Base-by-base conservation (phyloP, 345 rosid genomes). In the Syzygium jambos region DNA sequence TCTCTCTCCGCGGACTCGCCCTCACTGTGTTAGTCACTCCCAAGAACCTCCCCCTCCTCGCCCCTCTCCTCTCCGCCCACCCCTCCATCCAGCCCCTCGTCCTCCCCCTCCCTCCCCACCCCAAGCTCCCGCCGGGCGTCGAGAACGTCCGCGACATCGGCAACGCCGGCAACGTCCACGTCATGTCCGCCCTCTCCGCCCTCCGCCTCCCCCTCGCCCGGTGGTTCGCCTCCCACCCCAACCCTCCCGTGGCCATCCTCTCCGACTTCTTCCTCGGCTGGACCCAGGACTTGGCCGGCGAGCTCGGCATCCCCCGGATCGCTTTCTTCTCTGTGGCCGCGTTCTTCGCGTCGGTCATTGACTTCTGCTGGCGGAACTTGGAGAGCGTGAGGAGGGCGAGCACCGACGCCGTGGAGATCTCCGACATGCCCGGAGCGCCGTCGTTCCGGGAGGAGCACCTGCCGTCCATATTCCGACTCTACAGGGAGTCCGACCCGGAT, bases 181-280 rank as follows among this genome's bases (percentile, higher is more conserved):
- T 96, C 53, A 88, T 92, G 53, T 21, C 90, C 56, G 90, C 98
- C 85, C 92, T 94, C 34, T 55, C 85, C 87, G 87, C 90, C 73
- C 96, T 96, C 46, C 90, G 80, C 54, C 90, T 92, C 11, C 94
- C 95, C 49, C 90, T 95, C 59, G 14, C 90, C 88, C 51, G 80
- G 6, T 96, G 97, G 99, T 95, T 95, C 86, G 68, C 52, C 21
- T 91, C 95, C 88, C 97, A 96, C 51, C 52, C 78, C 25, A 55
- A 90, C 68, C 98, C 98, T 11, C 98, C 99, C 2, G 85, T 91
- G 5, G 96, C 96, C 23, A 87, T 96, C 88, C 80, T 96, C 85
- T 96, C 98, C 14, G 98, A 94, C 77, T 95, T 94, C 93, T 96
- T 96, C 89, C 92, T 95, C 54, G 98, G 97, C 13, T 96, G 96